Evolutionary conservation across 805 yeast species (phyloP).

Genomic region (Yarrowia sp.): DNA sequence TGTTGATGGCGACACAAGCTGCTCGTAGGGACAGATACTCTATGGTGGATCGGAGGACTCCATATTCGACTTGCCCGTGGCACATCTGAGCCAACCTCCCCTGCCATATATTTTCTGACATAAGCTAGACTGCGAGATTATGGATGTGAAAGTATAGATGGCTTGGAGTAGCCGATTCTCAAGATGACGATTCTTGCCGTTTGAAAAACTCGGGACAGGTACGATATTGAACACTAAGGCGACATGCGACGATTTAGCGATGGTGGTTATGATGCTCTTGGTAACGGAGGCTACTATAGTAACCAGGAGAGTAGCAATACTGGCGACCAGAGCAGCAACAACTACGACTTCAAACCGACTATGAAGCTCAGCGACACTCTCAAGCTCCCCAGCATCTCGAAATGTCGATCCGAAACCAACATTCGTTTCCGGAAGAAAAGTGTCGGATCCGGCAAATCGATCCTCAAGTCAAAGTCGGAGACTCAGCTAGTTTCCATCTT

Average conservation of each 20-base stretch:
- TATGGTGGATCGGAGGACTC: too few species aligned
- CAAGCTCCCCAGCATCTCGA: background rate
- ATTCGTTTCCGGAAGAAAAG: background rate
- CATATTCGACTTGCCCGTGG: too few species aligned
- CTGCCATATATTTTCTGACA: background rate
- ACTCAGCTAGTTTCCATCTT: background rate
- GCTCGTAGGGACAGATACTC: too few species aligned
- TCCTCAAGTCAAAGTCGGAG: conserved; percentile 2
- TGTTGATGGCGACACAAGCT: too few species aligned
- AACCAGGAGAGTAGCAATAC: too few species aligned
- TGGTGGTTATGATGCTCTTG: background rate
- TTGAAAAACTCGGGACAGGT: background rate
- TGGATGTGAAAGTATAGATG: background rate
- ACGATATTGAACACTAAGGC: background rate
- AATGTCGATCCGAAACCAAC: background rate
- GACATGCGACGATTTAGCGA: background rate
- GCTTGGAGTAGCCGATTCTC: background rate
- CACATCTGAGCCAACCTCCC: too few species aligned
- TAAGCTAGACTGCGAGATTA: background rate
- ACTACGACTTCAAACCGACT: background rate
- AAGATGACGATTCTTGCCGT: too few species aligned
- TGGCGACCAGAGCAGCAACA: too few species aligned
- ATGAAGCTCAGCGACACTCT: background rate
- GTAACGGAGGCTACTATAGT: too few species aligned
- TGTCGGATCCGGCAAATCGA: background rate